A percentile compares a stretch with the other conserved stretches of the same genome.
Conservation (phyloP, 1,284 basidiomycete genomes). For the Caloboletus firmus region DNA sequence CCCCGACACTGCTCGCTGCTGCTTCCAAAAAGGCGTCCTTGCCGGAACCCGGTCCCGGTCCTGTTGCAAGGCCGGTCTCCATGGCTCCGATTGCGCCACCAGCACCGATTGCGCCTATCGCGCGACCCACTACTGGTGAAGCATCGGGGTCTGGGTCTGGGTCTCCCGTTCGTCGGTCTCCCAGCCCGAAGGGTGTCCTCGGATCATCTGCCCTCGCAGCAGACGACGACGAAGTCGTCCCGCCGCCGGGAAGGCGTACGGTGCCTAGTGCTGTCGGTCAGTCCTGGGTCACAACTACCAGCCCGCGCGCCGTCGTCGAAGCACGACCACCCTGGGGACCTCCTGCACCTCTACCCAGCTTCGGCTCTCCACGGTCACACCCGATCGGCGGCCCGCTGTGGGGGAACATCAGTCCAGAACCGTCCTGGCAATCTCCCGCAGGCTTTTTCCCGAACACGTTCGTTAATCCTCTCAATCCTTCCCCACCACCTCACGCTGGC, state of each 20-base stretch:
- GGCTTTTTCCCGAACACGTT: conserved; percentile 50
- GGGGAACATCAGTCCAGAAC: conserved; percentile 39
- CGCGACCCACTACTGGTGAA: conserved; percentile 45
- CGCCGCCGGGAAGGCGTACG: conserved; percentile 45
- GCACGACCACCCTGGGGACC: conserved; percentile 48
- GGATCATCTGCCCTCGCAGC: conserved; percentile 74
- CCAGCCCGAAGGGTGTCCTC: conserved; percentile 70
- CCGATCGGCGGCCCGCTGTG: conserved; percentile 43
- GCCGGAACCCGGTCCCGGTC: conserved; percentile 49
- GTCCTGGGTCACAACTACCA: conserved; percentile 45
- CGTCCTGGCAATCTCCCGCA: conserved; percentile 50
- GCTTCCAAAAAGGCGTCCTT: conserved; percentile 36
- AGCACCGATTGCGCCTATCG: conserved; percentile 37
- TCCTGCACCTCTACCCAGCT: conserved; percentile 38
- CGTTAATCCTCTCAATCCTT: conserved; percentile 46
- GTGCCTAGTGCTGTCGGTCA: conserved; percentile 45
- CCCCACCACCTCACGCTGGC: conserved; percentile 55
- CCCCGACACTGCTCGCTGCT: conserved; percentile 41
- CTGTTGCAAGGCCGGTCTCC: conserved; percentile 54
- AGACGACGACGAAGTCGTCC: conserved; percentile 77
- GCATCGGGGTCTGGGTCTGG: conserved; percentile 58
- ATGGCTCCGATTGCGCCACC: conserved; percentile 41
- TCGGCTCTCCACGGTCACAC: conserved; percentile 39
- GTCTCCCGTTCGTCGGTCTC: conserved; percentile 63
- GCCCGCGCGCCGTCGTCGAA: conserved; percentile 40